Conservation (phyloP, 805 yeast genomes). For the Kregervanrija pseudodelftensis region DNA sequence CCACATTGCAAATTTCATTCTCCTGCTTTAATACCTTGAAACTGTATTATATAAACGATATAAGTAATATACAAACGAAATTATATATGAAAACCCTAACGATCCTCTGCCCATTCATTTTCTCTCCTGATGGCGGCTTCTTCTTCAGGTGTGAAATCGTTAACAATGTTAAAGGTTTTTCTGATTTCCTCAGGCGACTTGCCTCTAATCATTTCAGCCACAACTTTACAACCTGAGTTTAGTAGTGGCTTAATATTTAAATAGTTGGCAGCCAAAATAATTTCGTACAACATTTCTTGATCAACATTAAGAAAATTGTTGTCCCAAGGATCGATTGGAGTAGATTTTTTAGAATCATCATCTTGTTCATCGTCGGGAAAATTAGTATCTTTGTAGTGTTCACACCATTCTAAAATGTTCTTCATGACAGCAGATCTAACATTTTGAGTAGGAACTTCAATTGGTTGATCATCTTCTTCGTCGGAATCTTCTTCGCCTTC, state of each 20-base stretch:
- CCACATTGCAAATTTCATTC: no score
- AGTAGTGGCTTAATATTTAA: constrained; percentile 66
- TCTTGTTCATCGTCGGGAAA: constrained; percentile 76
- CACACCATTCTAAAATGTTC: constrained; percentile 95
- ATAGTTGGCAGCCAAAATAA: constrained; percentile 75
- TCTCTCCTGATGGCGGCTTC: constrained; percentile 84
- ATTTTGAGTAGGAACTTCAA: constrained; percentile 83
- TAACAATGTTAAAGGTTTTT: constrained; percentile 71
- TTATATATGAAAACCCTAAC: constrained; percentile 29
- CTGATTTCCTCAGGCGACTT: constrained; percentile 76
- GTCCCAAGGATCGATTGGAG: constrained; percentile 95
- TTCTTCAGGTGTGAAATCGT: constrained; percentile 81
- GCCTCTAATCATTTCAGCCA: constrained; percentile 78
- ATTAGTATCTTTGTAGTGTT: constrained; percentile 77
- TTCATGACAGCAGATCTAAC: constrained; percentile 81
- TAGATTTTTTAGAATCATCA: constrained; percentile 78
- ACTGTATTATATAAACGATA: not conserved
- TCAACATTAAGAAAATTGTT: constrained; percentile 89
- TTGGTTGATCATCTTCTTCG: constrained; percentile 59
- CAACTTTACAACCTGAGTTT: constrained; percentile 74
- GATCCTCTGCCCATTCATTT: constrained; percentile 88
- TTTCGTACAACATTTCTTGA: constrained; percentile 81
- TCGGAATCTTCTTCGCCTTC: constrained; percentile 33
- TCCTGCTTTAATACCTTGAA: not conserved
- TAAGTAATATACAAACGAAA: not conserved